These are phyloP conservation scores for Collybia sordida DNA, from an alignment of 768 basidiomycete species.

Conservation along the genomic window DNA sequence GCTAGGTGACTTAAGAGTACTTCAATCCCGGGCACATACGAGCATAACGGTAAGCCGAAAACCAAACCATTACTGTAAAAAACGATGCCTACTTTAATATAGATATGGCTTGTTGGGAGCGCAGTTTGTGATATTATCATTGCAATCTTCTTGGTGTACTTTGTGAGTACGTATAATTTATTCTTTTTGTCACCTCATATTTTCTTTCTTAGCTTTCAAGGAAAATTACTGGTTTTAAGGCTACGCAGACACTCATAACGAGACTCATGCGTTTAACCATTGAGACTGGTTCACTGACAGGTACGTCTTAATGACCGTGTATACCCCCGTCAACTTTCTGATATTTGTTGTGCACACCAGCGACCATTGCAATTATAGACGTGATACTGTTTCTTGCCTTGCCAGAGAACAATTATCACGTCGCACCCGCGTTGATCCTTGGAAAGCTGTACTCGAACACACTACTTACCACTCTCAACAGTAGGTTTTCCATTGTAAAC, in stretches of 20 bases:
- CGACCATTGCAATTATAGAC: not conserved
- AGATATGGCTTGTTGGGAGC: not conserved
- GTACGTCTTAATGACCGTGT: not conserved
- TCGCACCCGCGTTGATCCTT: not conserved
- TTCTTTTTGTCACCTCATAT: not conserved
- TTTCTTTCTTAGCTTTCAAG: not conserved
- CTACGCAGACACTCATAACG: not conserved
- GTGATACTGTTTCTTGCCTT: not conserved
- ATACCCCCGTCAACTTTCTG: too few species aligned
- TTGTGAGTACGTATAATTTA: not conserved
- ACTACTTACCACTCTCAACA: not conserved
- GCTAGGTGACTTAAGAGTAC: too few species aligned
- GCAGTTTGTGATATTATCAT: not conserved
- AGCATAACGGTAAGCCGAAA: too few species aligned
- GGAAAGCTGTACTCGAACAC: slow-evolving; percentile 1
- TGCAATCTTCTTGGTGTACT: not conserved
- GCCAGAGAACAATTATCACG: not conserved
- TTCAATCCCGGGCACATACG: too few species aligned
- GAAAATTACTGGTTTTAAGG: not conserved
- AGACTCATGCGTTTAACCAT: not conserved
- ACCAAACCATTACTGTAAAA: too few species aligned
- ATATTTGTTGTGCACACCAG: not conserved
- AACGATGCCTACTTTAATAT: not conserved
- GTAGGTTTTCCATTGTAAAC: not conserved
- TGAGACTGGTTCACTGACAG: slow-evolving; percentile 1